Evolutionary conservation across 768 basidiomycete genomes (phyloP), one percentile per base, ranked within the genome.

Genomic region (Lentinus brumalis): DNA sequence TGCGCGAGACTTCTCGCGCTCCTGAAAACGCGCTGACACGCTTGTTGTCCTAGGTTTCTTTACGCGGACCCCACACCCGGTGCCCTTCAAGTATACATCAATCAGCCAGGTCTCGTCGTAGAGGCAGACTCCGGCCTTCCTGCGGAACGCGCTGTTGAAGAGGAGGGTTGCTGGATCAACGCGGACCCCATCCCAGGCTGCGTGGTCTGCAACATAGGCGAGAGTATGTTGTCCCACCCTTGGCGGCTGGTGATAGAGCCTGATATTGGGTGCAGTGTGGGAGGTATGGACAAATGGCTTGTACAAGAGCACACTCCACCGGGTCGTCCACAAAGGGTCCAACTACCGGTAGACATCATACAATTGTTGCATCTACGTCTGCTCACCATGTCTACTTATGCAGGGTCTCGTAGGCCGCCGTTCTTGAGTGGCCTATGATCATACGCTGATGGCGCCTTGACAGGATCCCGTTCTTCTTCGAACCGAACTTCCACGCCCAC

Each of bases 391-490:
- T 39, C 29, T 56, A n/a, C 42, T 32, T 29, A 39, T 29, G 2
- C 68, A 91, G 90, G 9, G 83, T 95, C 42, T 94, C 92, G 86
- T 92, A 74, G 65, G 91, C 63, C 35, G 5, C 8, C 14, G 5
- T 40, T 6, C 18, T 50, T 42, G 21, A 35, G 29, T 31, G 10
- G 38, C 18, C 7, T 46, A 14, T 50, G 8, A 3, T 53, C 11
- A 26, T 56, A 16, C 16, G 32, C 45, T 29, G 49, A 39, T 7
- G 18, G 10, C 9, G n/a, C 14, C 7, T 58, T 6, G 35, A 35
- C 35, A 93, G 91, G 9, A 81, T 96, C 18, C 95, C 95, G 0
- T 96, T 96, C 76, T 97, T 97, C 80, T 96, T 91, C 64, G 95
- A 96, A 72, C 94, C 95, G 0, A 92, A 91, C 59, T 94, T 92